A percentile compares a stretch with the other conserved stretches of the same genome.
Evolutionary conservation across 1,284 basidiomycete species (phyloP).

Genomic region (Sporisorium reilianum): DNA sequence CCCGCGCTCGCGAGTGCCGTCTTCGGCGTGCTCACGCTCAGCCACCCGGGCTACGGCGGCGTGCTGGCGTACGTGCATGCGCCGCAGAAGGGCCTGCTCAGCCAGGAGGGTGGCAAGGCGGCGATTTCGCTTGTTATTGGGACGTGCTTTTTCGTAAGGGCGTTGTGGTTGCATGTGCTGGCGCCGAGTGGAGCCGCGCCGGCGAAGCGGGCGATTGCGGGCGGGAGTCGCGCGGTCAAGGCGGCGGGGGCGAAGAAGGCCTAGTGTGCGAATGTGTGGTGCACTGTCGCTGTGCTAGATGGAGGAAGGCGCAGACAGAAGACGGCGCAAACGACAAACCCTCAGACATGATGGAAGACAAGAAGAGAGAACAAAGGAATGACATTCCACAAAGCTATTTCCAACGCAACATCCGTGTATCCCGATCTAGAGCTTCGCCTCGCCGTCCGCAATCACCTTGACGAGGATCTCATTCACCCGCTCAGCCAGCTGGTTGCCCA

Average conservation of each 20-base stretch:
- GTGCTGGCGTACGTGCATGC: constrained; percentile 22
- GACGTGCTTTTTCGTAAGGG: constrained; percentile 45
- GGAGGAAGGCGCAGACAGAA: no score
- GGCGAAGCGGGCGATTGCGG: constrained; percentile 18
- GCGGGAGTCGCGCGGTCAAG: constrained; percentile 30
- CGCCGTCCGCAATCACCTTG: constrained; percentile 26
- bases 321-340: background rate
- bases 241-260: constrained; percentile 20
- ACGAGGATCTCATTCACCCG: constrained; percentile 50
- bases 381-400: background rate
- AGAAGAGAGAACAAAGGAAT: background rate
- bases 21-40: constrained; percentile 45
- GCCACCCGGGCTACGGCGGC: constrained; percentile 35
- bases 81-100: constrained; percentile 14
- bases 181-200: background rate
- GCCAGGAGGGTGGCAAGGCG: constrained; percentile 49
- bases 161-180: constrained; percentile 48
- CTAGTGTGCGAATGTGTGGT: no score
- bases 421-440: background rate
- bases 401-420: constrained; percentile 10
- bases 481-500: constrained; percentile 73
- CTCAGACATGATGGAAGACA: background rate
- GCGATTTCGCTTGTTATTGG: constrained; percentile 56
- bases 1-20: constrained; percentile 47
- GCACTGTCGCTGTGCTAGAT: no score